Evolutionary conservation across 2,329 filamentous ascomycete species (phyloP), one percentile per base, ranked within the genome.

Genomic region (Cordyceps cateniannulata): DNA sequence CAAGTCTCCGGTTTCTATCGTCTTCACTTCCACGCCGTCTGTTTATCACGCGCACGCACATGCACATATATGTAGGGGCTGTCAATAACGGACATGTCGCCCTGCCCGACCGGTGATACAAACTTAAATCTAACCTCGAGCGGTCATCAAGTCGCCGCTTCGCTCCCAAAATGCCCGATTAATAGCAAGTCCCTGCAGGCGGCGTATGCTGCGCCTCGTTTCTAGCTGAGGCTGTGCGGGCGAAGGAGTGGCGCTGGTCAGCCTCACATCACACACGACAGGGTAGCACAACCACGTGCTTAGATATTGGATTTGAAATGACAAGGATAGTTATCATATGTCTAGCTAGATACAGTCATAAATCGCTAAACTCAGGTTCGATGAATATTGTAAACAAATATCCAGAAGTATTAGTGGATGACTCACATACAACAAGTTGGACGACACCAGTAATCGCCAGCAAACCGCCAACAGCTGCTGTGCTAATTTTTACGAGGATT

Each of bases 151-250:
- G 8, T 48, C 8, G 42, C 27, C 42, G 8, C 14, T 35, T 55
- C 27, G 53, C 40, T 9, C 9, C 22, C 35, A 38, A 44, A 25
- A 40, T 12, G 20, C 6, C 49, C 29, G 27, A 42, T 32, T 48
- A 10, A 35, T 35, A 35, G 10, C 32, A 14, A 18, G 2, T 16
- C 10, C 18, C 24, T 27, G 32, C 18, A 6, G 9, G 3, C 3
- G 32, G 32, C 10, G 32, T 35, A 1, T 35, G 32, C 56, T 59
- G 56, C 56, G 56, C 56, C 56, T 59, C 47, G 38, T 48, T 44
- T 22, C 38, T 47, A 44, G 56, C 56, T 59, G 47, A 35, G 56
- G 56, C 55, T 58, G 45, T 51, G 56, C 35, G 44, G 16, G 35
- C 12, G n/a, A 35, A 3, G 18, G 24, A 47, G 51, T 14, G 56